A percentile compares a stretch with the other conserved stretches of the same genome.
phyloP scores from a whole-genome alignment of 257 asterid species.

The Lithospermum erythrorhizon region DNA sequence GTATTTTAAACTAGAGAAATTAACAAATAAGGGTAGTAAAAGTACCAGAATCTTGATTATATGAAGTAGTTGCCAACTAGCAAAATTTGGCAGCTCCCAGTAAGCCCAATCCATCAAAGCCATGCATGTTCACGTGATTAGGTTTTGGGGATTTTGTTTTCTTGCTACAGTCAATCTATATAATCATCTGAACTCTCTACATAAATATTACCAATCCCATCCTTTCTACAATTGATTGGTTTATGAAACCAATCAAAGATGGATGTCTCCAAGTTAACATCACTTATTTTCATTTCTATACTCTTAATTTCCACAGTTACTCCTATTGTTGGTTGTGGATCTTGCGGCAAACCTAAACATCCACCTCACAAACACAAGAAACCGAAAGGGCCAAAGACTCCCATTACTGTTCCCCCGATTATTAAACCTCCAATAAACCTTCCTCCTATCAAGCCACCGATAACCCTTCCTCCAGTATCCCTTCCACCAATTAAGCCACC shows the following conservation, averaged over 20 bases:
- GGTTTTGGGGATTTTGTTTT: slow-evolving; percentile 27
- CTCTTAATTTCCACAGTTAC: slow-evolving; percentile 35
- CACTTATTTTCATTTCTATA: slow-evolving; percentile 43
- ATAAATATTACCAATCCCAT: slow-evolving; percentile 11
- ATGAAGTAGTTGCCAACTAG: slow-evolving; percentile 40
- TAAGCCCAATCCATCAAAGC: background rate
- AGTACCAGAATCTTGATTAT: background rate
- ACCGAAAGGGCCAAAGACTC: slow-evolving; percentile 17
- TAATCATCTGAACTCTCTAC: slow-evolving; percentile 13
- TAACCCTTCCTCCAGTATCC: slow-evolving; percentile 10
- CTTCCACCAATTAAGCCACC: background rate
- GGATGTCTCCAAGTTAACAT: slow-evolving; percentile 35
- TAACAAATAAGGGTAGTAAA: no score
- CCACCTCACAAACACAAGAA: slow-evolving; percentile 9
- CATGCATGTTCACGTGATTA: slow-evolving; percentile 46
- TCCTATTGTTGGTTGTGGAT: slow-evolving; percentile 36
- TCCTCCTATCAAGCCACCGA: slow-evolving; percentile 11
- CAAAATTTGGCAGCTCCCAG: slow-evolving; percentile 40
- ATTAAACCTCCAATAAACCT: background rate
- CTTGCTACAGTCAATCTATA: slow-evolving; percentile 8
- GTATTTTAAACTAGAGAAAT: no score
- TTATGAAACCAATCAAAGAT: slow-evolving; percentile 6
- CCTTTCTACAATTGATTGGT: slow-evolving; percentile 6
- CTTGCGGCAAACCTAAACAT: slow-evolving; percentile 14
- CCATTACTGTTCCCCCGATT: background rate